Evolutionary conservation across 306 rosid species (phyloP), one percentile per base, ranked within the genome.

Genomic region (Oxytropis ochrocephala): DNA sequence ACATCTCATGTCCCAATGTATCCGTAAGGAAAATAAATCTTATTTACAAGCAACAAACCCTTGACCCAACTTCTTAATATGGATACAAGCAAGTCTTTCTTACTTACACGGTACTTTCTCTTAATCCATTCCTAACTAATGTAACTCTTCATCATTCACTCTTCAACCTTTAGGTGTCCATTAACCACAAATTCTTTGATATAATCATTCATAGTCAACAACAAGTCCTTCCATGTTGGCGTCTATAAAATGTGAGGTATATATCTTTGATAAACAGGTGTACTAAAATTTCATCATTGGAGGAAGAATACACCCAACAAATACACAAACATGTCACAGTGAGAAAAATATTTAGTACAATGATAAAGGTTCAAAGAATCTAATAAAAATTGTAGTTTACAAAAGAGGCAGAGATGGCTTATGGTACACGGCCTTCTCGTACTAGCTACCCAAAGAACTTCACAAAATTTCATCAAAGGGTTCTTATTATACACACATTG

Each of bases 371-470:
- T 59, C n/a, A 53, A 5, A 67, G 29, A 61, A 47, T 19, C 52
- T 39, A 80, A 33, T 38, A 62, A n/a, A 33, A 47, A 60, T 29
- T 49, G 44, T 69, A 51, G 64, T 54, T 74, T 64, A 64, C 68
- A 32, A 3, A 50, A 65, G 27, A 61, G 12, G 43, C 39, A 27
- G 21, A 55, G 73, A 64, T 59, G 30, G 48, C 27, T 27, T 48
- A 69, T 36, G 56, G 49, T 54, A 67, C 85, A 77, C 27, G 67
- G 50, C 78, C 79, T 67, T 79, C 73, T 44, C 54, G 49, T 70
- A 11, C 47, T 60, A 65, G 5, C 67, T 48, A 67, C 27, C 76
- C 56, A 63, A 70, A 53, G 39, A 69, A 33, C 64, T 46, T 0
- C 8, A 21, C 67, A 76, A 69, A 72, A 76, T 72, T 74, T 80